phyloP scores from a whole-genome alignment of 345 rosid genomes.

The Trapa bicornis region DNA sequence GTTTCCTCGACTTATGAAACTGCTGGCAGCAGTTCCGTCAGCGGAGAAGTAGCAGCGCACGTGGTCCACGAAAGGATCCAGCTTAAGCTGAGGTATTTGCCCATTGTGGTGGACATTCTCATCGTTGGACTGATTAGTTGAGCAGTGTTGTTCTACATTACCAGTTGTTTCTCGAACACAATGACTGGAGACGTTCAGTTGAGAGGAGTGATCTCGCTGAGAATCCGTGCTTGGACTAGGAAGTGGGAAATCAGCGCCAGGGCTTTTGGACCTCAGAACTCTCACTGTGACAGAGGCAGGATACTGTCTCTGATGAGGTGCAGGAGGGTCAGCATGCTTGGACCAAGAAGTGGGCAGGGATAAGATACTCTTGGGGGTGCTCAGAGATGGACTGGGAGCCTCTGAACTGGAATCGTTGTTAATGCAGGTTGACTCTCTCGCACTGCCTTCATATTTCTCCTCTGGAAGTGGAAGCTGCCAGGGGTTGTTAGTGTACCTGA shows the following conservation, averaged over 20 bases:
- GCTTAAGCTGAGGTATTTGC: conserved; percentile 18
- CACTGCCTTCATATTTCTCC: conserved; percentile 19
- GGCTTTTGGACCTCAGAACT: conserved; percentile 21
- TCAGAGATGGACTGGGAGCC: conserved; percentile 30
- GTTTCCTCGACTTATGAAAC: conserved; percentile 48
- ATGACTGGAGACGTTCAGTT: conserved; percentile 20
- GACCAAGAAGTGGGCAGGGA: conserved; percentile 22
- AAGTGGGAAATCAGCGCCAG: conserved; percentile 23
- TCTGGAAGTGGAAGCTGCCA: conserved; percentile 27
- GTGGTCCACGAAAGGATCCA: conserved; percentile 34
- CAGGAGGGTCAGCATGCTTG: conserved; percentile 27
- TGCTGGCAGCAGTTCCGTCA: conserved; percentile 52
- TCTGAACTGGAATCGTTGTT: conserved; percentile 18
- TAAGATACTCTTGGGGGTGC: conserved; percentile 32
- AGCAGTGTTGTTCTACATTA: conserved; percentile 14
- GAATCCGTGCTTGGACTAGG: conserved; percentile 44
- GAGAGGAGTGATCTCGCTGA: conserved; percentile 35
- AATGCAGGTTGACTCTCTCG: conserved; percentile 16
- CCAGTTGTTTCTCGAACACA: conserved; percentile 22
- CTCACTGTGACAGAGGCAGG: conserved; percentile 39
- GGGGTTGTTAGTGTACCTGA: conserved; percentile 53
- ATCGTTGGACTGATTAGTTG: conserved; percentile 18
- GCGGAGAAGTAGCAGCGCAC: conserved; percentile 33
- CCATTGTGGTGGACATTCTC: conserved; percentile 19
- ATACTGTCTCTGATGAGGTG: conserved; percentile 29